phyloP scores from a whole-genome alignment of 1,284 basidiomycete genomes.

The Phenoliferia sp. region DNA sequence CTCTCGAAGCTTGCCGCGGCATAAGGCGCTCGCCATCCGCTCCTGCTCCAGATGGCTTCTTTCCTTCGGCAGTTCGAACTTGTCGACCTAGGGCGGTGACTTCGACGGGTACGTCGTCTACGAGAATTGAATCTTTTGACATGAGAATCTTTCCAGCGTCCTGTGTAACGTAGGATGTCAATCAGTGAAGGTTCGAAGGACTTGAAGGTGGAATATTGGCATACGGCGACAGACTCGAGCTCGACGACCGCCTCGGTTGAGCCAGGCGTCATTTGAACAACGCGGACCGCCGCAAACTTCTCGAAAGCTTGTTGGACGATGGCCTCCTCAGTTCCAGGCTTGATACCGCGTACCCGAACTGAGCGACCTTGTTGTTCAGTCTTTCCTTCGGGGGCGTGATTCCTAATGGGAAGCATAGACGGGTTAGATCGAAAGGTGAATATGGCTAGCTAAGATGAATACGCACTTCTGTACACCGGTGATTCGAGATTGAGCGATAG shows the following conservation, averaged over 20 bases:
- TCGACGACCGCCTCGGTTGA: conserved; percentile 60
- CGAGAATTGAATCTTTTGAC: conserved; percentile 2
- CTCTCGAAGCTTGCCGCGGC: conserved; percentile 19
- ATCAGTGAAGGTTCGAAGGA: not conserved
- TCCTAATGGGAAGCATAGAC: not conserved
- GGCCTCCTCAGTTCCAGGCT: conserved; percentile 69
- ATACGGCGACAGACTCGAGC: conserved; percentile 64
- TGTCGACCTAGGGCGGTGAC: conserved; percentile 2
- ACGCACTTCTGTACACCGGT: conserved; percentile 51
- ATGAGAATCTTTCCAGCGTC: not conserved
- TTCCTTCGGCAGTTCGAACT: conserved; percentile 8
- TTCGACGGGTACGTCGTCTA: conserved; percentile 15
- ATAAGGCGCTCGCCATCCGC: conserved; percentile 10
- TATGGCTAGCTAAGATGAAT: not conserved
- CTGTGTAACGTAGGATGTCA: not conserved
- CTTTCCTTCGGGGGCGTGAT: conserved; percentile 32
- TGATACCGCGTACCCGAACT: conserved; percentile 69
- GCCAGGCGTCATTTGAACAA: conserved; percentile 47
- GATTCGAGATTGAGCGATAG: conserved; percentile 67
- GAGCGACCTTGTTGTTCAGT: conserved; percentile 55
- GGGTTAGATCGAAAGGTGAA: not conserved
- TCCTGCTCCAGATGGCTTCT: not conserved
- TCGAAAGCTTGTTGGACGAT: conserved; percentile 80
- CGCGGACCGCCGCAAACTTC: conserved; percentile 64
- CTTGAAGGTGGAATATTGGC: conserved; percentile 37